phyloP scores from a whole-genome alignment of 2,329 filamentous ascomycete species.

The Epichloe hybrida region DNA sequence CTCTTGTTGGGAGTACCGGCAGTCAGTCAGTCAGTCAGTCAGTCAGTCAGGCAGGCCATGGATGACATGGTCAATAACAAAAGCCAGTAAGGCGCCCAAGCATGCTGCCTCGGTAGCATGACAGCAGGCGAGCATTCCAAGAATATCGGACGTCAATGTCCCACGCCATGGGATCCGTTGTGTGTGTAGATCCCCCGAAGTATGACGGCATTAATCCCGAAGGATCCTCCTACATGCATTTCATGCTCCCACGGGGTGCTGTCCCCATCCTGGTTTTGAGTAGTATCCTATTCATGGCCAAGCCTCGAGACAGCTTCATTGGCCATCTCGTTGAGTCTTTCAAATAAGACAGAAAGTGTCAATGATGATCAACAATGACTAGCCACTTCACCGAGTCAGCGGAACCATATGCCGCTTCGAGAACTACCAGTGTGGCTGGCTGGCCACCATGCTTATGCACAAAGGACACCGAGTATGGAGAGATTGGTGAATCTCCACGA shows the following conservation, averaged over 20 bases:
- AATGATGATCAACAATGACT: background rate
- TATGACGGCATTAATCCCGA: background rate
- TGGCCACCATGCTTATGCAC: background rate
- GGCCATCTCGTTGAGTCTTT: background rate
- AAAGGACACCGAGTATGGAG: background rate
- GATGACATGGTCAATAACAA: too few relatives aligned
- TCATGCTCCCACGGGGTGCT: background rate
- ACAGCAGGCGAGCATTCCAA: background rate
- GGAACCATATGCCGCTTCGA: constrained; percentile 1
- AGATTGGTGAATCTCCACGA: background rate
- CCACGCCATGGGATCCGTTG: background rate
- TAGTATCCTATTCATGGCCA: background rate
- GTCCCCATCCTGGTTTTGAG: background rate
- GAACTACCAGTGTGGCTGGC: background rate
- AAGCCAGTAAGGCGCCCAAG: too few relatives aligned
- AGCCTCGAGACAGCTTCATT: background rate
- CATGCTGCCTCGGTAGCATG: background rate
- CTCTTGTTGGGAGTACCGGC: too few relatives aligned
- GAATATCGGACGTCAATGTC: background rate
- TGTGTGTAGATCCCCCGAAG: background rate
- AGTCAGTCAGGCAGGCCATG: too few relatives aligned
- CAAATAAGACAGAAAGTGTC: background rate
- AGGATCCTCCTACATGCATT: background rate
- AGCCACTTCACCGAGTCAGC: background rate
- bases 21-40: too few relatives aligned